Conservation (phyloP, 176 grass and related monocot genomes). For the Eragrostis curvula region DNA sequence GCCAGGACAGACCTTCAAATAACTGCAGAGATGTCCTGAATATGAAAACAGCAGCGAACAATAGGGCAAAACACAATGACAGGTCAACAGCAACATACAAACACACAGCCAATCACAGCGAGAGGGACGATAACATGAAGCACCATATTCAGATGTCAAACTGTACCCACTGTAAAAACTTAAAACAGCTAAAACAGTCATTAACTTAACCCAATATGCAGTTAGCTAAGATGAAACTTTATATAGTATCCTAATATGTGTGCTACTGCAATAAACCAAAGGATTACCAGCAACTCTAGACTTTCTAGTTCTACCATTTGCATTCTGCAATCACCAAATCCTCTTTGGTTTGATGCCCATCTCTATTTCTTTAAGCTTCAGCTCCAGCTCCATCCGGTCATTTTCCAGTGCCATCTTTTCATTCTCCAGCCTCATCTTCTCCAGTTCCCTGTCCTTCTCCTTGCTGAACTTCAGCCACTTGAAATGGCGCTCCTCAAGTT, state of each 20-base stretch:
- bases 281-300: constrained; percentile 36
- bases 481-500: constrained; percentile 62
- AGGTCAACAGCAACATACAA: constrained; percentile 21
- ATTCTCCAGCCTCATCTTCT: constrained; percentile 75
- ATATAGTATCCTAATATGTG: constrained; percentile 40
- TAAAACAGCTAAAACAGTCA: constrained; percentile 31
- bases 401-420: constrained; percentile 86
- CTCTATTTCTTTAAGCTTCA: constrained; percentile 75
- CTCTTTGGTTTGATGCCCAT: constrained; percentile 58
- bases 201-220: constrained; percentile 23
- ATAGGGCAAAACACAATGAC: not conserved
- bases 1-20: not conserved
- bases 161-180: constrained; percentile 14
- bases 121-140: constrained; percentile 5
- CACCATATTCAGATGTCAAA: constrained; percentile 38
- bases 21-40: not conserved
- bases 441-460: constrained; percentile 76
- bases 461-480: constrained; percentile 71
- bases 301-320: constrained; percentile 47
- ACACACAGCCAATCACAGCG: not conserved
- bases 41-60: constrained; percentile 14
- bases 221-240: constrained; percentile 41
- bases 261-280: constrained; percentile 46
- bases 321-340: constrained; percentile 16
- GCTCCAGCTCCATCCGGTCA: constrained; percentile 67